These are phyloP conservation scores for Abelmoschus esculentus DNA, from an alignment of 345 rosid genomes.

Conservation along the genomic window DNA sequence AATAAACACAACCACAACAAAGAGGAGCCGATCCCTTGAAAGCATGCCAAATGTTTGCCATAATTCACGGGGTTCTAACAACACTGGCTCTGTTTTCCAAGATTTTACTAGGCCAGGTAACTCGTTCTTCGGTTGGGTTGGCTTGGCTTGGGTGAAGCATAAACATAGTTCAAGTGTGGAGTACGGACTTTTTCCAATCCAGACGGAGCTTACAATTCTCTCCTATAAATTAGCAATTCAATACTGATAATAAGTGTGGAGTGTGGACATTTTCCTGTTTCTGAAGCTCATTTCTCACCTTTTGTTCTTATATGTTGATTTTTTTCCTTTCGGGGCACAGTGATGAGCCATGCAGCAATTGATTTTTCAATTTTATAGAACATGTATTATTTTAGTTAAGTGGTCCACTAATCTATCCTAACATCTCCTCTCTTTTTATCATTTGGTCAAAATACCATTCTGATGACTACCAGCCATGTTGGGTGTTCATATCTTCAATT, in stretches of 20 bases:
- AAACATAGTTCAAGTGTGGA: neutral
- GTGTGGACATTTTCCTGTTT: neutral
- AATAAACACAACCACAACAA: neutral
- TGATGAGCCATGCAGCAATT: neutral
- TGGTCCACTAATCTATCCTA: neutral
- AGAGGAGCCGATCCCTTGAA: neutral
- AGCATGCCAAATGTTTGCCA: neutral
- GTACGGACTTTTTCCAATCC: neutral
- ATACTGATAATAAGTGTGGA: neutral
- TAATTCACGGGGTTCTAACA: neutral
- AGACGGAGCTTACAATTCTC: neutral
- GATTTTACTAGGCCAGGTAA: neutral
- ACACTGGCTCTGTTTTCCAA: neutral
- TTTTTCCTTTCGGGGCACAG: neutral
- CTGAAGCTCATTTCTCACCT: neutral
- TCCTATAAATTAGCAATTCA: neutral
- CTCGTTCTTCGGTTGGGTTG: neutral
- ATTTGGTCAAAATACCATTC: neutral
- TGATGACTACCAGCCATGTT: neutral
- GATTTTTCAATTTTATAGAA: neutral
- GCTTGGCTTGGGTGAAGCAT: neutral
- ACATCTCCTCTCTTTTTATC: neutral
- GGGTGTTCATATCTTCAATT: neutral
- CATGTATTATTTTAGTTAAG: neutral
- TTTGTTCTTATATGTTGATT: neutral